Conservation (phyloP, 305 asterid genomes). For the Fraxinus dipetala region DNA sequence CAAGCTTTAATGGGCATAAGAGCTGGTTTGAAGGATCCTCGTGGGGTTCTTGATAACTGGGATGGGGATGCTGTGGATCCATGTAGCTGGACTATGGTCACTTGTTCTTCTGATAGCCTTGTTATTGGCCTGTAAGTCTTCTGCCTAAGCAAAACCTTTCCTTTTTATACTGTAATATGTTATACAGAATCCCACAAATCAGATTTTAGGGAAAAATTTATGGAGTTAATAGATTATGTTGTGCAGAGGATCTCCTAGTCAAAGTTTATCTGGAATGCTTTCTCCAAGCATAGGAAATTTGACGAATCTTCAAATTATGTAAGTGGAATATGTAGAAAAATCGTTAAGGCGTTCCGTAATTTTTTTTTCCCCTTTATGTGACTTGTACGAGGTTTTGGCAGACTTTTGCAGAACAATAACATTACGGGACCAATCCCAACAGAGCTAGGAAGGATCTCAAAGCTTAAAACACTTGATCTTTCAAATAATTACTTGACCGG, state of each 20-base stretch:
- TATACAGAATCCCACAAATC: background rate
- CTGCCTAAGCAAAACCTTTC: background rate
- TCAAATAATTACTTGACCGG: conserved; percentile 69
- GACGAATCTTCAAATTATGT: conserved; percentile 85
- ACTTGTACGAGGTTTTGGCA: conserved; percentile 29
- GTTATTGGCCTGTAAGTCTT: conserved; percentile 85
- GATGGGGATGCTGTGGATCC: conserved; percentile 96
- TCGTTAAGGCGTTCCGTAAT: background rate
- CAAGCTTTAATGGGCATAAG: conserved; percentile 90
- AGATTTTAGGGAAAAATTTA: background rate
- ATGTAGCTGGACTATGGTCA: conserved; percentile 97
- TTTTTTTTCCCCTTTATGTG: conserved; percentile 3
- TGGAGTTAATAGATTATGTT: conserved; percentile 35
- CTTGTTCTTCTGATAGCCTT: conserved; percentile 74
- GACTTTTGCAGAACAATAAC: conserved; percentile 83
- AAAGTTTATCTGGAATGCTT: conserved; percentile 67
- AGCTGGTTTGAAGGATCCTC: conserved; percentile 73
- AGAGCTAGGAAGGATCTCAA: conserved; percentile 66
- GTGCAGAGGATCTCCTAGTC: conserved; percentile 91
- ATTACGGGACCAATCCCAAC: conserved; percentile 70
- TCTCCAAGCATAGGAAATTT: conserved; percentile 87
- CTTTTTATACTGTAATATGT: background rate
- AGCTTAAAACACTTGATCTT: conserved; percentile 85
- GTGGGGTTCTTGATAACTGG: conserved; percentile 92
- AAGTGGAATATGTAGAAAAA: conserved; percentile 26